Evolutionary conservation across 1,139 yeast species (phyloP).

Genomic region (Candida mesenterica): DNA sequence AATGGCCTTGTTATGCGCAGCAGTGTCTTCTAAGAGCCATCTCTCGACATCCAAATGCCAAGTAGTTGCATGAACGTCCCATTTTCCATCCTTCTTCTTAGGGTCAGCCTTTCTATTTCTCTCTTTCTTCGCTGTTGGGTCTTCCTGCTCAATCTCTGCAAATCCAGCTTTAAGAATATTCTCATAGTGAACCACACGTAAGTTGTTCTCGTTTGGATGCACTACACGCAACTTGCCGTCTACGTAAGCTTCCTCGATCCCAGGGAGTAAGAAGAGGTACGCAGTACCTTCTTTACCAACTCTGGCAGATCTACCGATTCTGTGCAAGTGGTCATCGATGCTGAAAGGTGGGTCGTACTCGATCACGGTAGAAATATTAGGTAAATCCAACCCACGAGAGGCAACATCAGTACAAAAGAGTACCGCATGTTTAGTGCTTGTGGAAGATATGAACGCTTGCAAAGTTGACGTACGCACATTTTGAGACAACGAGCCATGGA

Average conservation of each 20-base stretch:
- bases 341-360: conserved; percentile 72
- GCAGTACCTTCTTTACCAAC: conserved; percentile 68
- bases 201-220: conserved; percentile 58
- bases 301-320: conserved; percentile 76
- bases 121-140: conserved; percentile 11
- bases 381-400: conserved; percentile 69
- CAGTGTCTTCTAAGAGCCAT: conserved; percentile 71
- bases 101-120: conserved; percentile 24
- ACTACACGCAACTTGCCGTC: conserved; percentile 47
- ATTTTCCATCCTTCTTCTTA: conserved; percentile 44
- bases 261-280: conserved; percentile 76
- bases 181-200: conserved; percentile 49
- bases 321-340: conserved; percentile 68
- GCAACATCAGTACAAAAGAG: conserved; percentile 83
- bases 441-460: conserved; percentile 52
- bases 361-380: conserved; percentile 60
- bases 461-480: conserved; percentile 77
- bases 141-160: conserved; percentile 30
- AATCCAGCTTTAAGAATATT: conserved; percentile 58
- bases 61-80: conserved; percentile 96
- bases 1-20: conserved; percentile 59
- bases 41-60: conserved; percentile 92
- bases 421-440: conserved; percentile 52
- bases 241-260: conserved; percentile 80
- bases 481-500: conserved; percentile 90